Base-by-base conservation (phyloP, 2,329 filamentous ascomycete genomes). In the Thermothelomyces thermophilus region DNA sequence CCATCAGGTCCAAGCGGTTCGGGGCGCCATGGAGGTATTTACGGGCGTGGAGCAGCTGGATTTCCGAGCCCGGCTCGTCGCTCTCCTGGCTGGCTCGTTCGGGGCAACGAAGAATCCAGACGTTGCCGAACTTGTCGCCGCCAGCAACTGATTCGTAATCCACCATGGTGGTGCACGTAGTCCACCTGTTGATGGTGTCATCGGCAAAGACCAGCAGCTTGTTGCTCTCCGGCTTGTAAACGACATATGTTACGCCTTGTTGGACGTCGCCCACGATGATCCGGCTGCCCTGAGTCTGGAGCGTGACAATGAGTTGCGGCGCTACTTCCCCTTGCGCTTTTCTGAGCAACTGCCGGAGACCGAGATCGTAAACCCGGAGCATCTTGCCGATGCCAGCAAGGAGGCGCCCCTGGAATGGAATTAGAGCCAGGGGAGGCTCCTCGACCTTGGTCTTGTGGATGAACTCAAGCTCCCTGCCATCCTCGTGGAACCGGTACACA, bases 141-240 rank as follows among this genome's bases (percentile, higher is more conserved):
- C 91, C 93, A 2, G 90, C 90, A 20, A 87, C 83, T 1, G 93
- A 95, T 66, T 98, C 93, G 67, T 98, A 99, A 69, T 99, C 93
- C 2, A 97, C 84, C 89, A 98, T 95, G 2, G 90, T 80, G 1
- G 87, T 86, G 58, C 87, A 87, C 0, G 89, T 95, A 1, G 89
- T 95, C 87, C 90, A 97, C 28, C 93, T 83, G 44, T 90, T 77
- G 53, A 96, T 79, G 6, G 84, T 86, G 65, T 99, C 93, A 64
- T 98, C 93, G 16, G 80, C 87, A 62, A 98, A 98, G 0, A 91
- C 87, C 52, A 98, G 94, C 41, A 98, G 74, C 60, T 86, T 86
- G 68, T 97, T 97, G 58, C 90, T 87, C 58, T 89, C 82, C 37
- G 85, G 84, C 68, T 98, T 97, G 74, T 95, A 97, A 20, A 94